These are phyloP conservation scores for Fragaria vesca DNA, from an alignment of 306 rosid species.

Conservation along the genomic window DNA sequence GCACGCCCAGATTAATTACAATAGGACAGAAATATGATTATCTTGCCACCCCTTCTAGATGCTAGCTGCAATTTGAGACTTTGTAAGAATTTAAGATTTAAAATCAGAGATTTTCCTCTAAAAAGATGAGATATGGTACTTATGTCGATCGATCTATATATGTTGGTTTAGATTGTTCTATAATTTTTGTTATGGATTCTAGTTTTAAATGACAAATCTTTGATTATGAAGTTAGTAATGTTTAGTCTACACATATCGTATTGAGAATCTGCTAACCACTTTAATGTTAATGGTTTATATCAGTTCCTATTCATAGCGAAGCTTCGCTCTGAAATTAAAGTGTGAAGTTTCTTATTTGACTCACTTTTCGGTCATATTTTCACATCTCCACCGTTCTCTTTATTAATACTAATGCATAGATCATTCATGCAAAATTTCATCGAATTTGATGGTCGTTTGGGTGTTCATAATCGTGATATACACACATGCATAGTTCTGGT, in stretches of 20 bases:
- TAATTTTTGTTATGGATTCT: not conserved
- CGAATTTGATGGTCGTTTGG: no score
- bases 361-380: no score
- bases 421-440: no score
- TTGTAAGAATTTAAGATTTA: not conserved
- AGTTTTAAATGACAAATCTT: not conserved
- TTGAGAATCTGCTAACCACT: not conserved
- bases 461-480: no score
- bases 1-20: constrained; percentile 25
- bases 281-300: not conserved
- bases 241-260: not conserved
- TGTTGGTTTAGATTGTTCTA: not conserved
- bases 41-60: constrained; percentile 13
- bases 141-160: not conserved
- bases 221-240: not conserved
- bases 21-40: not conserved
- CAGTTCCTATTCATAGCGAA: no score
- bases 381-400: no score
- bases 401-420: no score
- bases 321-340: no score
- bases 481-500: no score
- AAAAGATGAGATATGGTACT: constrained; percentile 7
- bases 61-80: constrained; percentile 6
- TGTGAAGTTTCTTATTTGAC: no score
- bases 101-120: not conserved